Evolutionary conservation across 176 grass and related monocot species (phyloP), one percentile per base, ranked within the genome.

Genomic region (Guadua angustifolia): DNA sequence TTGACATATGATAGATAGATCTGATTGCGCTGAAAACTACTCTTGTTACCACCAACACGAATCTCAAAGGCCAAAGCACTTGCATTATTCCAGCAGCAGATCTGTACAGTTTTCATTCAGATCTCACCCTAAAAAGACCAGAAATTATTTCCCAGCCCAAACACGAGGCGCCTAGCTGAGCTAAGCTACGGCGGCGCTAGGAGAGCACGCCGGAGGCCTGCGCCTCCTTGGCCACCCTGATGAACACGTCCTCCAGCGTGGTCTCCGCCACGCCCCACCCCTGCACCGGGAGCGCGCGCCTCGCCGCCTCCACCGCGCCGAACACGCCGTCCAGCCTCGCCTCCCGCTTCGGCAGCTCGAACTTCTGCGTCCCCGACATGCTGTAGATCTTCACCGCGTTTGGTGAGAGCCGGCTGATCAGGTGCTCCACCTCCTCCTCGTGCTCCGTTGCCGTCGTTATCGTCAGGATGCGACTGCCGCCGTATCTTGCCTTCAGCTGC

Each of bases 181-280:
- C 44, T 79, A 79, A 45, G 56, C 38, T 17, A 44, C 22, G 3
- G 3, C 38, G 9, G 26, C 16, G 9, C 83, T 83, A 89, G 2
- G 92, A 98, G 21, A 98, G 89, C 8, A 85, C 75, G 40, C 87
- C 66, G 76, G 89, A 95, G 4, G 89, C 85, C 5, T 80, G 82
- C 43, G 92, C 90, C 38, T 88, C 91, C 79, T 89, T 95, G 46
- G 95, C 95, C 17, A 95, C 95, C 61, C 87, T 85, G 65, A 98
- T 88, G 85, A 98, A 98, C 5, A 98, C 91, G 52, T 98, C 95
- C 74, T 98, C 95, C 43, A 98, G 71, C 21, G 91, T 93, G 22
- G 93, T 82, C 71, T 98, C 93, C 3, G 89, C 80, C 55, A 98
- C 75, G 19, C 95, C 95, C 95, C 95, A 98, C 16, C 82, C 95